Evolutionary conservation across 306 rosid genomes (phyloP).

Genomic region (Pyrus communis): DNA sequence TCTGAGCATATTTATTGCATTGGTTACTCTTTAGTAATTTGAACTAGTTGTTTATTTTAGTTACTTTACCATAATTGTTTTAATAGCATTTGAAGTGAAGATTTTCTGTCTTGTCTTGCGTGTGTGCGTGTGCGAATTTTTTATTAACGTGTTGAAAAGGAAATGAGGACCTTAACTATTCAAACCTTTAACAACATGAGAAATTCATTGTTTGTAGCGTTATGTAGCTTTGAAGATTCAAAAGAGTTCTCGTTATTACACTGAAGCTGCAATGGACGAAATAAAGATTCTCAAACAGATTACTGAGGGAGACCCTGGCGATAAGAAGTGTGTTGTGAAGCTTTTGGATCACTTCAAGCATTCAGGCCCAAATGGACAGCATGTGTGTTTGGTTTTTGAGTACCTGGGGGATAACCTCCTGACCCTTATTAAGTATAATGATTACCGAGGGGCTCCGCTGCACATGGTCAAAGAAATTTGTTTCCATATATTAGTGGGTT

Average conservation of each 20-base stretch:
- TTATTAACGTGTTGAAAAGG: background rate
- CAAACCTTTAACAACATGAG: constrained; percentile 11
- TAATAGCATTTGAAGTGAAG: background rate
- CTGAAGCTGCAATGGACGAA: constrained; percentile 88
- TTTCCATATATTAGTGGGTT: constrained; percentile 66
- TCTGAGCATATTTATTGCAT: background rate
- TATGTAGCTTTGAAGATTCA: constrained; percentile 85
- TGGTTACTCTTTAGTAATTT: background rate
- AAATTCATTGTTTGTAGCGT: constrained; percentile 39
- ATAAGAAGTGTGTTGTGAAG: constrained; percentile 79
- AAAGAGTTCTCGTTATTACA: constrained; percentile 80
- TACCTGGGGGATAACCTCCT: constrained; percentile 83
- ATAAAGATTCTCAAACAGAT: constrained; percentile 74
- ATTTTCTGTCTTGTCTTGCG: background rate
- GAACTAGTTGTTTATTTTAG: background rate
- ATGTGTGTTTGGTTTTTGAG: constrained; percentile 85
- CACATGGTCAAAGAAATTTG: constrained; percentile 75
- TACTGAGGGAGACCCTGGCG: constrained; percentile 69
- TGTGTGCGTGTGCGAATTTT: background rate
- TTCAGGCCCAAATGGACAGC: constrained; percentile 85
- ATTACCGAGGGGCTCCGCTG: constrained; percentile 62
- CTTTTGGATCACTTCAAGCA: constrained; percentile 88
- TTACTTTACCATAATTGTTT: background rate
- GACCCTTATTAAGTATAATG: constrained; percentile 69
- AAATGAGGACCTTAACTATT: background rate